Evolutionary conservation across 1,284 basidiomycete species (phyloP).

Genomic region (Cryptococcus jaspeensis): DNA sequence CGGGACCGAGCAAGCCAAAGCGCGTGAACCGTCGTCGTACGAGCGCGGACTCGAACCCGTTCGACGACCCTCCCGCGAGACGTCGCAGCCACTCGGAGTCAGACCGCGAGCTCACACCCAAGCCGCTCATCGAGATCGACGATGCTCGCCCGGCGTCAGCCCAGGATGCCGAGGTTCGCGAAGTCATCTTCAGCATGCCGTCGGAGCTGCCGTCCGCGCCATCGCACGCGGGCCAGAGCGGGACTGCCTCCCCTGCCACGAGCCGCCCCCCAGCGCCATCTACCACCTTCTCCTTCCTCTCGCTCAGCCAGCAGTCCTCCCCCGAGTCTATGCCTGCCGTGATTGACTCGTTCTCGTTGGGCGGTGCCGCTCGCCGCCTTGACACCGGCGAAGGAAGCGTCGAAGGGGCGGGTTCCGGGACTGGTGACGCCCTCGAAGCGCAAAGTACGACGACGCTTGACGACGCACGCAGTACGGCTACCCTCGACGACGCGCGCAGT

Average conservation of each 20-base stretch:
- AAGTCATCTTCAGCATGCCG: conserved; percentile 22
- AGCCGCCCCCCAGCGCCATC: conserved; percentile 5
- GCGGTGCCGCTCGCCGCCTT: not conserved
- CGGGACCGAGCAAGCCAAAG: not conserved
- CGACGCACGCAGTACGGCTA: not conserved
- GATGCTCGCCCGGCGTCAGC: conserved; percentile 7
- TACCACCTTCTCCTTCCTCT: conserved; percentile 30
- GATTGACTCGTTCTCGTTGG: conserved; percentile 5
- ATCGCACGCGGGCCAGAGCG: conserved; percentile 1
- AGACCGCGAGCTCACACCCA: not conserved
- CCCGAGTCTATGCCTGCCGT: conserved; percentile 12
- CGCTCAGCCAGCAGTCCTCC: conserved; percentile 25
- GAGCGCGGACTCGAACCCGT: not conserved
- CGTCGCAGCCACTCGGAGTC: not conserved
- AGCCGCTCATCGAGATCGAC: not conserved
- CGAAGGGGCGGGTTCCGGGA: not conserved
- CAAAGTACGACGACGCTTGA: no score
- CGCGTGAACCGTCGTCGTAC: not conserved
- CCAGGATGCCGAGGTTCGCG: conserved; percentile 21
- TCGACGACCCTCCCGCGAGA: not conserved
- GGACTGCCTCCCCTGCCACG: not conserved
- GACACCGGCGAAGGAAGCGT: no score
- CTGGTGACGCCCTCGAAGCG: no score
- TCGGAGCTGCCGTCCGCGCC: conserved; percentile 8
- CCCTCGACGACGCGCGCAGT: not conserved